Evolutionary conservation across 768 basidiomycete species (phyloP), one percentile per base, ranked within the genome.

Genomic region (Gloeophyllum trabeum): DNA sequence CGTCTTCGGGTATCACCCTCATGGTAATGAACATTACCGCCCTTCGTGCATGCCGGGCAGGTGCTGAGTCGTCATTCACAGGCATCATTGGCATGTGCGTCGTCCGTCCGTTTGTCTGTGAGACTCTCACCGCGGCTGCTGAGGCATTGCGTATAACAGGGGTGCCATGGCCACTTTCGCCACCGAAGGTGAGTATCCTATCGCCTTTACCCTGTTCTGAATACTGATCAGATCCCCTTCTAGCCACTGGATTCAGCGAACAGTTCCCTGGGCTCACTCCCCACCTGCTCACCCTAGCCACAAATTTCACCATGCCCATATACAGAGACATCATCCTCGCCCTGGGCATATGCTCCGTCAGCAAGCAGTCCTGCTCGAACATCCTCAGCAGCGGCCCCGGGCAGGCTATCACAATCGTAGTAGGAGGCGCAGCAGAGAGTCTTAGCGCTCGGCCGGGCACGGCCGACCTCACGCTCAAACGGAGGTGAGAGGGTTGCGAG

Each of bases 1-100:
- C 62, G 75, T 99, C 12, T 99, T 99, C 61, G 96, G 94, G 5
- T 97, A 97, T 61, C 96, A 99, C 61, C 96, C 96, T 14, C 96
- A 99, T 61, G 96, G 93, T 81, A 46, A 56, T 34, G 24, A 6
- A 18, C 18, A n/a, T 1, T 45, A 25, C 18, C 46, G 3, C 24
- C 22, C 35, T 34, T 3, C 12, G 18, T 20, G 10, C 28, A 30
- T 45, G 6, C 41, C 40, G 25, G 32, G 40, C 10, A 24, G 24
- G 19, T 38, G 30, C 23, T 20, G n/a, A 3, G 14, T 32, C 5
- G 2, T 10, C 38, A 20, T 5, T 7, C 21, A 21, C 49, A 92
- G 89, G 92, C 30, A 97, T 99, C 50, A 97, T 99, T 58, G 93
- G 94, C 52, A 97, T 96, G 92, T 94, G 67, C 54, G 84, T 62